These are phyloP conservation scores for Rubus parviflorus DNA, from an alignment of 306 rosid genomes.

Conservation along the genomic window DNA sequence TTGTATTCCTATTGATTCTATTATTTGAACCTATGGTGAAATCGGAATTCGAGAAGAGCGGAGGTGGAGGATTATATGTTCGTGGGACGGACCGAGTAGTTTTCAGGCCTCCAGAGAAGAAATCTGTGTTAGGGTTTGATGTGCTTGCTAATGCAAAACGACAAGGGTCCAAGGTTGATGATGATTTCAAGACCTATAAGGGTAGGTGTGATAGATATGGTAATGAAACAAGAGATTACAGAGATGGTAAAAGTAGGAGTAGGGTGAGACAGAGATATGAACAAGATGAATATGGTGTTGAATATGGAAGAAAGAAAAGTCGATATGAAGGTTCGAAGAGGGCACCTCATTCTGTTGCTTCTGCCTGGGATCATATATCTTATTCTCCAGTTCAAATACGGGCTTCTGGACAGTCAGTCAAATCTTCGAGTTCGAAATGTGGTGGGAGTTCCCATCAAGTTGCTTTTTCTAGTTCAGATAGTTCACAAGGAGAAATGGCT, in stretches of 20 bases:
- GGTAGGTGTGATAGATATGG: not conserved
- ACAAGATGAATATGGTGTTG: conserved; percentile 40
- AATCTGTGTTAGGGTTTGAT: conserved; percentile 74
- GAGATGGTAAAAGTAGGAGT: conserved; percentile 42
- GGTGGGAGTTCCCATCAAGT: conserved; percentile 47
- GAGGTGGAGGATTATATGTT: conserved; percentile 56
- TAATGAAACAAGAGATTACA: conserved; percentile 45
- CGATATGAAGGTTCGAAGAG: conserved; percentile 69
- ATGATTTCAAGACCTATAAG: conserved; percentile 55
- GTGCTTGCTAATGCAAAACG: conserved; percentile 63
- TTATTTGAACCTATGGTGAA: conserved; percentile 19
- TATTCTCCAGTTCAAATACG: conserved; percentile 80
- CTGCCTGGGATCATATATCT: conserved; percentile 85
- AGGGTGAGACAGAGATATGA: conserved; percentile 33
- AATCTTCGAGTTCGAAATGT: conserved; percentile 51
- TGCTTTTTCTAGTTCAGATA: too few species aligned
- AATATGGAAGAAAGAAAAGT: conserved; percentile 47
- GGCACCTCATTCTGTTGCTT: conserved; percentile 22
- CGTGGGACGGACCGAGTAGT: conserved; percentile 69
- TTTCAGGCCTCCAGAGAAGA: conserved; percentile 59
- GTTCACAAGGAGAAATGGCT: too few species aligned
- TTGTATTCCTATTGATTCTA: not conserved
- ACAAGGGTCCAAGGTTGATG: conserved; percentile 42
- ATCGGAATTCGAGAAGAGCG: conserved; percentile 51
- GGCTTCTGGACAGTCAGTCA: conserved; percentile 67